Percentiles rank a stretch among this genome's conserved stretches.
Conservation (phyloP, 805 yeast species). For the Wickerhamiella galacta region DNA sequence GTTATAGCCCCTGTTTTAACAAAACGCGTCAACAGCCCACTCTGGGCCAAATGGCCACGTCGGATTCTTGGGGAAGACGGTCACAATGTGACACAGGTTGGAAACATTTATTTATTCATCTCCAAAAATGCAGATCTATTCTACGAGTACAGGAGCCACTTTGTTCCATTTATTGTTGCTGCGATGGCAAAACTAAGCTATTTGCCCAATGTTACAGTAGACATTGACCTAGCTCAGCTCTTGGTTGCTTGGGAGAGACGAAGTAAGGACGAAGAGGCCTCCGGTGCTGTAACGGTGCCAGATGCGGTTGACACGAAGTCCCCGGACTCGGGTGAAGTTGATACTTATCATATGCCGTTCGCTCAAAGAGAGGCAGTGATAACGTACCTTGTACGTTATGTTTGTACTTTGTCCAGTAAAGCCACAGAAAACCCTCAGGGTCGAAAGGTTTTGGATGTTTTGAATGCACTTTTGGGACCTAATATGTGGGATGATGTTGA, state of each 20-base stretch:
- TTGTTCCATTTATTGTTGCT: conserved; percentile 71
- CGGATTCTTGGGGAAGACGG: conserved; percentile 84
- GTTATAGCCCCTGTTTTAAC: conserved; percentile 76
- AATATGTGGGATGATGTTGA: conserved; percentile 73
- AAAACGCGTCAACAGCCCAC: conserved; percentile 37
- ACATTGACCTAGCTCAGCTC: conserved; percentile 77
- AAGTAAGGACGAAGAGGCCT: conserved; percentile 13
- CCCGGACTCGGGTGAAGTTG: conserved; percentile 17
- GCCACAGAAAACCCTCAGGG: conserved; percentile 75
- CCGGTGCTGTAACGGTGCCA: conserved; percentile 14
- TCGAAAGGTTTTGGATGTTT: conserved; percentile 59
- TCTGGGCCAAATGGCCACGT: conserved; percentile 92
- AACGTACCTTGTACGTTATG: conserved; percentile 71
- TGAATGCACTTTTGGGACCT: conserved; percentile 48
- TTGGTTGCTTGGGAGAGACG: conserved; percentile 70
- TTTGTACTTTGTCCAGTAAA: conserved; percentile 71
- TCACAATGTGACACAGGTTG: conserved; percentile 67
- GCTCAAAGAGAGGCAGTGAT: conserved; percentile 79
- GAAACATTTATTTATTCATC: conserved; percentile 76
- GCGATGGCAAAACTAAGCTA: conserved; percentile 85
- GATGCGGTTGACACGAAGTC: conserved; percentile 13
- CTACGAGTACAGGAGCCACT: conserved; percentile 73
- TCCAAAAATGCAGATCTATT: conserved; percentile 74
- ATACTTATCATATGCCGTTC: conserved; percentile 46
- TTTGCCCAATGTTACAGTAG: conserved; percentile 64